These are phyloP conservation scores for Taphrina pruni DNA, from an alignment of 1,139 yeast genomes.

Conservation along the genomic window DNA sequence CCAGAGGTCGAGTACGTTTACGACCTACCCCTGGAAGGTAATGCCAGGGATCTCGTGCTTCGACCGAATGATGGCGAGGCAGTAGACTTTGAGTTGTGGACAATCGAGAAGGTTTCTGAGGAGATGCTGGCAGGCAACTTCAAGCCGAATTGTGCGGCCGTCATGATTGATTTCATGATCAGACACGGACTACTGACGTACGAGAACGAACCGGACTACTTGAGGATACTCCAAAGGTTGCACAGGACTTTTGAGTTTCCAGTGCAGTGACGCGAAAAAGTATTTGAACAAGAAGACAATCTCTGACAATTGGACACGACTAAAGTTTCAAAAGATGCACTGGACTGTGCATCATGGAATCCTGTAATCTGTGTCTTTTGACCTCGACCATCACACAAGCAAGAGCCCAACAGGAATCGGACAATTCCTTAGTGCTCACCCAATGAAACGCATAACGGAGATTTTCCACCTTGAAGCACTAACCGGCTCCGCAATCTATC, in stretches of 20 bases:
- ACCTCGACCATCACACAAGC: too few species aligned
- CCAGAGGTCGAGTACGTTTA: conserved; percentile 68
- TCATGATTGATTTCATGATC: conserved; percentile 79
- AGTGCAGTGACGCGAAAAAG: conserved; percentile 48
- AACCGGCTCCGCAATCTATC: neutral
- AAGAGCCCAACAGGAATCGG: too few species aligned
- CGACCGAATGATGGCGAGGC: conserved; percentile 87
- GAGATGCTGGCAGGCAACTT: conserved; percentile 64
- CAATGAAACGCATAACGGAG: too few species aligned
- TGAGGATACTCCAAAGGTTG: conserved; percentile 62
- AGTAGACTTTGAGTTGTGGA: conserved; percentile 69
- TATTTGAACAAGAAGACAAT: too few species aligned
- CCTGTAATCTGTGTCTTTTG: too few species aligned
- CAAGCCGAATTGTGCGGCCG: conserved; percentile 87
- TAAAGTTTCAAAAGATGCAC: too few species aligned
- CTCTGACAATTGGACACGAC: too few species aligned
- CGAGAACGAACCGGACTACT: conserved; percentile 66
- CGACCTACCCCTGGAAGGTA: conserved; percentile 62
- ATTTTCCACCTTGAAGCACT: too few species aligned
- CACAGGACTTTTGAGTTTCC: conserved; percentile 81
- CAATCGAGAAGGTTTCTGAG: conserved; percentile 61
- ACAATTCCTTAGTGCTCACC: too few species aligned
- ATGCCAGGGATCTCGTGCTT: conserved; percentile 58
- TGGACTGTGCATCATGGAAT: too few species aligned
- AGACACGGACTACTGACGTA: conserved; percentile 75